Percentiles rank a stretch among this genome's conserved stretches.
These are phyloP conservation scores for Umbelopsis sp. DNA, from an alignment of 371 early-diverging fungal genomes.

Conservation along the genomic window DNA sequence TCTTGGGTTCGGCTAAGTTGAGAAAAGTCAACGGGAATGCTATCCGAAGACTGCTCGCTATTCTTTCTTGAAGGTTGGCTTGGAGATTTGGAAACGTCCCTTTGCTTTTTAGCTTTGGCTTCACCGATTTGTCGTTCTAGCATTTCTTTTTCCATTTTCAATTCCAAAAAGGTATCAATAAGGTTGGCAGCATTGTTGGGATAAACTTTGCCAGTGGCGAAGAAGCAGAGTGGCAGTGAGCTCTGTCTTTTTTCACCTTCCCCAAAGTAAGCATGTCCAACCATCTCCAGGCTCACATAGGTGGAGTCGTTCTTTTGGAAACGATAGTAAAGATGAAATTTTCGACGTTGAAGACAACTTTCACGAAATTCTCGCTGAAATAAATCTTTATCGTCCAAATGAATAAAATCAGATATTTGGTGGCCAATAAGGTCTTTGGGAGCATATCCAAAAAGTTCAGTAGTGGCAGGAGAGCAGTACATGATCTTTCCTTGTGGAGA, in stretches of 20 bases:
- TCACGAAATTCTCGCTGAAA: conserved; percentile 36
- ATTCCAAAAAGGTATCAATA: conserved; percentile 47
- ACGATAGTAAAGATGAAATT: conserved; percentile 32
- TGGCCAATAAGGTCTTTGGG: conserved; percentile 48
- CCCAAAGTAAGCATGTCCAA: conserved; percentile 40
- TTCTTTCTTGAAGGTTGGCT: not conserved
- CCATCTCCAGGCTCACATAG: conserved; percentile 41
- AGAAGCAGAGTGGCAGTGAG: conserved; percentile 28
- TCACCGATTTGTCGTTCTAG: conserved; percentile 34
- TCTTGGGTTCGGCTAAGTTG: not conserved
- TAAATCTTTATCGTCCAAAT: conserved; percentile 53
- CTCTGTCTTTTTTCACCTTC: not conserved
- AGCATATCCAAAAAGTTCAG: conserved; percentile 47
- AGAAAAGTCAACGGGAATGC: no score
- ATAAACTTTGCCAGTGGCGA: conserved; percentile 42
- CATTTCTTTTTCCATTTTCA: conserved; percentile 50
- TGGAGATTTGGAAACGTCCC: not conserved
- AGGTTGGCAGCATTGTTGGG: conserved; percentile 39
- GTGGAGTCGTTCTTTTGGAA: conserved; percentile 49
- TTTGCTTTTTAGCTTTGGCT: conserved; percentile 1
- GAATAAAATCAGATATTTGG: conserved; percentile 47
- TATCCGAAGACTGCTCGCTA: not conserved
- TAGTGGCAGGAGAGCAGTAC: conserved; percentile 51
- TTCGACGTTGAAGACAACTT: conserved; percentile 19
- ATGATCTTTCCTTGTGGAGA: conserved; percentile 40